These are phyloP conservation scores for Buddleja alternifolia DNA, from an alignment of 257 asterid species.

Conservation along the genomic window DNA sequence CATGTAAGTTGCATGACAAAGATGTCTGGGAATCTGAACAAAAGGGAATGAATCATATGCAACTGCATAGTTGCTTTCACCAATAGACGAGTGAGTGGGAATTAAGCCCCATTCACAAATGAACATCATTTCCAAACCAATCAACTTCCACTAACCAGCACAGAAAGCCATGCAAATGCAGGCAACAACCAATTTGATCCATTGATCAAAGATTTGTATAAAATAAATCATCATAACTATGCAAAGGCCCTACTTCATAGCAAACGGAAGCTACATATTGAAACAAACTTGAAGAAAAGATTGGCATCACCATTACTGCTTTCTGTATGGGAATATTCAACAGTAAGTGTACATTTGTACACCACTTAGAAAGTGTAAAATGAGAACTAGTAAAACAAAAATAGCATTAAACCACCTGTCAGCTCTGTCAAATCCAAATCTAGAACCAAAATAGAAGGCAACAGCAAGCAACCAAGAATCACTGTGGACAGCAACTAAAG, in stretches of 20 bases:
- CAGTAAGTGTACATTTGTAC: background rate
- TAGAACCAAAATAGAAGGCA: conserved; percentile 67
- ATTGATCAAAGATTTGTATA: background rate
- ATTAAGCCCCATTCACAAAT: background rate
- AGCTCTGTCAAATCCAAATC: conserved; percentile 65
- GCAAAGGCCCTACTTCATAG: background rate
- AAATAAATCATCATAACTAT: background rate
- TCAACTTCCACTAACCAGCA: background rate
- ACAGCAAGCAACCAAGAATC: conserved; percentile 74
- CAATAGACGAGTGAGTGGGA: too few species aligned
- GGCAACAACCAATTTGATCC: background rate
- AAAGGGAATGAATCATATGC: background rate
- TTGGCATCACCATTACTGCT: background rate
- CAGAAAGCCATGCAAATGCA: background rate
- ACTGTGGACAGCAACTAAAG: conserved; percentile 71
- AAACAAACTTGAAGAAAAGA: background rate
- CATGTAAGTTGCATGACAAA: conserved; percentile 4
- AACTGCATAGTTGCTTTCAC: background rate
- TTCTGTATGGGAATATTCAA: background rate
- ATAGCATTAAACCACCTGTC: conserved; percentile 45
- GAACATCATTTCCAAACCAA: background rate
- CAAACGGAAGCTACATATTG: background rate
- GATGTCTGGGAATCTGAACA: background rate
- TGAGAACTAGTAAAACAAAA: background rate
- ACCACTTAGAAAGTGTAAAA: conserved; percentile 12